These are phyloP conservation scores for Penstemon davidsonii DNA, from an alignment of 257 asterid genomes.

Conservation along the genomic window DNA sequence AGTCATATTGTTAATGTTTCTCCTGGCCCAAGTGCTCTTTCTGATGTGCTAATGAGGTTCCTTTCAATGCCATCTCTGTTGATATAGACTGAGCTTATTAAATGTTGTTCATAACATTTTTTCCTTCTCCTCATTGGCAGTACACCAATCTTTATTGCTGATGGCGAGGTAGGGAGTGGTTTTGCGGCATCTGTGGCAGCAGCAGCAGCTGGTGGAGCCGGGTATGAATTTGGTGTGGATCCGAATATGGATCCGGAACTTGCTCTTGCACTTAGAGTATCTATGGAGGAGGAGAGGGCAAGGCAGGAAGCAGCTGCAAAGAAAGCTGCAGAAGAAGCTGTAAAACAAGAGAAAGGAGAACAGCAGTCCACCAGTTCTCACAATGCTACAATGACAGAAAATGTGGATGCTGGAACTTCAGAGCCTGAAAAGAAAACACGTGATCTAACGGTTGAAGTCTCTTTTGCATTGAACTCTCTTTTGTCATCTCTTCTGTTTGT, in stretches of 20 bases:
- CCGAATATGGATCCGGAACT: conserved; percentile 99
- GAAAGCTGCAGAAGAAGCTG: conserved; percentile 85
- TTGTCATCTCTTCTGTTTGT: conserved; percentile 22
- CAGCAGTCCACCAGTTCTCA: conserved; percentile 61
- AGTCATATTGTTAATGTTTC: conserved; percentile 94
- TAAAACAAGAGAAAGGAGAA: conserved; percentile 73
- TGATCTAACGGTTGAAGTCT: conserved; percentile 57
- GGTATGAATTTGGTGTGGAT: conserved; percentile 96
- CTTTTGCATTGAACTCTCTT: conserved; percentile 18
- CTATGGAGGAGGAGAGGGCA: conserved; percentile 99
- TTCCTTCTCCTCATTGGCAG: conserved; percentile 40
- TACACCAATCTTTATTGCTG: conserved; percentile 95
- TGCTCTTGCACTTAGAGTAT: conserved; percentile 97
- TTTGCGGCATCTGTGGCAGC: conserved; percentile 89
- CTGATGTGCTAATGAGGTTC: conserved; percentile 94
- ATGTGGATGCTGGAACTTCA: conserved; percentile 53
- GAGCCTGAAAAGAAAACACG: conserved; percentile 69
- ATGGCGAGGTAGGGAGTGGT: conserved; percentile 95
- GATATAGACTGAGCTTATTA: conserved; percentile 9
- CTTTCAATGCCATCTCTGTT: conserved; percentile 15
- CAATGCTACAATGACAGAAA: conserved; percentile 82
- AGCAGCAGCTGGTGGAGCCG: conserved; percentile 77
- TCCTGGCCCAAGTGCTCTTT: conserved; percentile 88
- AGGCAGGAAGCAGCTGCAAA: conserved; percentile 99
- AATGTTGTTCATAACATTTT: neutral